Base-by-base conservation (phyloP, 1,284 basidiomycete genomes). In the Rhizoctonia solani region DNA sequence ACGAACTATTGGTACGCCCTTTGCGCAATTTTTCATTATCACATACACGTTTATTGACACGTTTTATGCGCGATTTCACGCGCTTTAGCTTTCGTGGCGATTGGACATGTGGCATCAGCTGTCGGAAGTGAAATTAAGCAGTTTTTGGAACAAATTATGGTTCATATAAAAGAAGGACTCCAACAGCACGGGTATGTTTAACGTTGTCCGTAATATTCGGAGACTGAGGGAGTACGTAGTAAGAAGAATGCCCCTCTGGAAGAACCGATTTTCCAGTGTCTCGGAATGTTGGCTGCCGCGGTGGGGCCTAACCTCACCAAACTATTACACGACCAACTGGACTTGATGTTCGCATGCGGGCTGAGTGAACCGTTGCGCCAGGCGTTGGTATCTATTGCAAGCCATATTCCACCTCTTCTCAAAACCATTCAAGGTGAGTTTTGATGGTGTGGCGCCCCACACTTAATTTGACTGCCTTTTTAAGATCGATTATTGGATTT, bases 251-350 rank as follows among this genome's bases (percentile, higher is more conserved):
- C 93, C 1, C 91, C 92, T 3, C 88, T 91, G 14, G 96, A 98
- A 78, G 93, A 93, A 70, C 92, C 96, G 0, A 95, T 99, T 71
- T 99, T 99, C 75, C 93, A 98, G 80, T 99, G 97, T 77, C 86
- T 99, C 54, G 94, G 94, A 37, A 95, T 98, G 92, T 82, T 99
- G 56, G 95, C 95, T 1, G 87, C 88, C 0, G 94, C 97, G 3
- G 95, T 99, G 41, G 97, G 97, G 0, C 95, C 95, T 0, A 96
- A 95, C 75, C 81, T 99, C 58, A 98, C 97, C 0, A 93, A 95
- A 74, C 84, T 97, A 68, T 83, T 99, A 73, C 97, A 98, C 77
- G 97, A 99, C 74, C 89, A 98, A 72, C 85, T 99, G 34, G 95
- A 98, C 75, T 82, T 98, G 54, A 99, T 99, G 92, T 94, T 99